A percentile compares a stretch with the other conserved stretches of the same genome.
phyloP scores from a whole-genome alignment of 2,329 filamentous ascomycete species.

The Gnomoniopsis smithogilvyi region DNA sequence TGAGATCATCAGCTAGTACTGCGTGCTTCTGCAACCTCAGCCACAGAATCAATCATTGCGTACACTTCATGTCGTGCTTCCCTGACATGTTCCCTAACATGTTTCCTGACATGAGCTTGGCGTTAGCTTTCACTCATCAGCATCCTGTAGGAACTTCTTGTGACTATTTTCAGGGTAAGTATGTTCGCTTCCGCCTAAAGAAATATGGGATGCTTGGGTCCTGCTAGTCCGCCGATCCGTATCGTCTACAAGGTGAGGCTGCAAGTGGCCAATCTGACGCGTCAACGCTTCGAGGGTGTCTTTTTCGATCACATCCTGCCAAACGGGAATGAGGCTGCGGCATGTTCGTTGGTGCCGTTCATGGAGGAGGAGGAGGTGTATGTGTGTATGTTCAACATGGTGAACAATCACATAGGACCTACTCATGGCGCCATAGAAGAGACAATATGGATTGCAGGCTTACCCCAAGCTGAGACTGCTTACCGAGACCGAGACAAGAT shows the following conservation, averaged over 20 bases:
- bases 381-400: too few relatives aligned
- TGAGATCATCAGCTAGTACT: too few relatives aligned
- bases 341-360: too few relatives aligned
- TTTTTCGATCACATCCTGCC: too few relatives aligned
- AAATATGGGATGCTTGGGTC: background rate
- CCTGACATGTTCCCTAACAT: too few relatives aligned
- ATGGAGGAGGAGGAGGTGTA: too few relatives aligned
- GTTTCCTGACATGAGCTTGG: too few relatives aligned
- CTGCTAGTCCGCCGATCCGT: background rate
- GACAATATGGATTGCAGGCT: background rate
- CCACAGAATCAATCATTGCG: too few relatives aligned
- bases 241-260: background rate
- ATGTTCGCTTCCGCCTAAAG: background rate
- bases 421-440: background rate
- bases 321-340: too few relatives aligned
- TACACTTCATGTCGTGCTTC: too few relatives aligned
- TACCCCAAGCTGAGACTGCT: background rate
- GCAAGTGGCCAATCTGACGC: background rate
- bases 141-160: background rate
- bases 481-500: slow-evolving; percentile 4
- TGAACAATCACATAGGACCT: background rate
- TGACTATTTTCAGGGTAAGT: background rate
- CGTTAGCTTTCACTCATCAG: background rate
- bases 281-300: background rate
- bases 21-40: too few relatives aligned